Evolutionary conservation across 495 filamentous ascomycete genomes (phyloP), one percentile per base, ranked within the genome.

Genomic region (Paragyromitra xinjiangensis): DNA sequence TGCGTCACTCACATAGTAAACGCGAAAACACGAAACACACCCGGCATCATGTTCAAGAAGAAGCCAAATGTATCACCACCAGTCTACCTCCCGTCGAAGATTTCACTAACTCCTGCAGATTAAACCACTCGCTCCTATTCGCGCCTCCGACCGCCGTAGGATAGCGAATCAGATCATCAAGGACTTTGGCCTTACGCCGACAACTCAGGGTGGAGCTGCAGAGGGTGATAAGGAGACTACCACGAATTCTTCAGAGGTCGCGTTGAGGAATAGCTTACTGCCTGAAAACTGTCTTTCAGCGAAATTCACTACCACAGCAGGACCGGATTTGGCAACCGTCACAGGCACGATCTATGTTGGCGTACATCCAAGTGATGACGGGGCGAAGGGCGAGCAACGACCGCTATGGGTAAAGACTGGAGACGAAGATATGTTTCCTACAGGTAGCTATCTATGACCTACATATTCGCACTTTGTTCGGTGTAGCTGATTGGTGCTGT

Each of bases 21-120:
- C 14, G 19, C 29, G 3, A 55, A 55, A 26, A 56, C 48, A 24
- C 24, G 9, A 24, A 29, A 34, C 50, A 16, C 2, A 75, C 6
- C 39, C 26, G 66, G 11, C 50, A 64, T 34, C n/a, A 93, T 93
- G 91, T 93, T 93, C 86, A 93, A 92, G 84, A 93, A 93, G 85
- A 93, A 92, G 86, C 91, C 91, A 53, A 90, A 87, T 56, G 91
- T 92, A 82, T 29, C 77, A 75, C 70, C n/a, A 64, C 71, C 68
- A 75, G 64, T 73, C 76, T 83, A 81, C 83, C 82, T 83, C 84
- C 84, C 56, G 81, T 48, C 79, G n/a, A 59, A 39, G 19, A 40
- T 42, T 24, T 9, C 19, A 45, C 73, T 78, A 16, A 79, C 50
- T 24, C 1, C 1, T 19, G 9, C 56, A 92, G 89, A 89, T 93